Evolutionary conservation across 2,329 filamentous ascomycete genomes (phyloP).

Genomic region (Sporothrix luriei): DNA sequence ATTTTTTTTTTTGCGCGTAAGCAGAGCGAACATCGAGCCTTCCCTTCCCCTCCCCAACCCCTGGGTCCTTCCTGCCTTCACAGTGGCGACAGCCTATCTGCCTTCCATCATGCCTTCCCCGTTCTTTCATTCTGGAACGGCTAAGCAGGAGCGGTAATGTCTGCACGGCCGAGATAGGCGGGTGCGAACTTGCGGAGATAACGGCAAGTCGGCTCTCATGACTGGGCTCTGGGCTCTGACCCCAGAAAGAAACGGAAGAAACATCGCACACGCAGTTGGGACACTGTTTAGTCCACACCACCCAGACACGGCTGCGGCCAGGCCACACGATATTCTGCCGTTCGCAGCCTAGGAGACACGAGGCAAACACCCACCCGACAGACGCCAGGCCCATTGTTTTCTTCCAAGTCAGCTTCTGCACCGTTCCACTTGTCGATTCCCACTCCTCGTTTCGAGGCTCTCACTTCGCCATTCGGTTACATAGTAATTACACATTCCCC

Average conservation of each 20-base stretch:
- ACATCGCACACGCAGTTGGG: background rate
- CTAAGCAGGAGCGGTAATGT: constrained; percentile 12
- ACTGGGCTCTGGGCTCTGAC: constrained; percentile 11
- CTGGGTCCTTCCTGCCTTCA: constrained; percentile 1
- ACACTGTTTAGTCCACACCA: background rate
- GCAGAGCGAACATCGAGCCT: background rate
- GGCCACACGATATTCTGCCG: too few relatives aligned
- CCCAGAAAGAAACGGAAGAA: constrained; percentile 15
- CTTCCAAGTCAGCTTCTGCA: background rate
- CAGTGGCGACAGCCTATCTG: background rate
- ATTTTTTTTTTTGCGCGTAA: background rate
- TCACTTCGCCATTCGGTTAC: background rate
- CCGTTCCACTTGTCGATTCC: background rate
- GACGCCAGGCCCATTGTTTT: background rate
- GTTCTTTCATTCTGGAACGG: constrained; percentile 1
- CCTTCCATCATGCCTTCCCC: constrained; percentile 16
- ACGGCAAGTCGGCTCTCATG: constrained; percentile 2
- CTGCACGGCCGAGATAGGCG: constrained; percentile 24
- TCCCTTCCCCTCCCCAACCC: background rate
- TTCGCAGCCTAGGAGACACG: too few relatives aligned
- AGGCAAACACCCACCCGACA: too few relatives aligned
- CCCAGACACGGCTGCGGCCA: too few relatives aligned
- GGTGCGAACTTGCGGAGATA: constrained; percentile 10
- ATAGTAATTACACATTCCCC: background rate
- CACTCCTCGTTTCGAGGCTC: background rate